Evolutionary conservation across 257 asterid genomes (phyloP), one percentile per base, ranked within the genome.

Genomic region (Pogostemon cablin): DNA sequence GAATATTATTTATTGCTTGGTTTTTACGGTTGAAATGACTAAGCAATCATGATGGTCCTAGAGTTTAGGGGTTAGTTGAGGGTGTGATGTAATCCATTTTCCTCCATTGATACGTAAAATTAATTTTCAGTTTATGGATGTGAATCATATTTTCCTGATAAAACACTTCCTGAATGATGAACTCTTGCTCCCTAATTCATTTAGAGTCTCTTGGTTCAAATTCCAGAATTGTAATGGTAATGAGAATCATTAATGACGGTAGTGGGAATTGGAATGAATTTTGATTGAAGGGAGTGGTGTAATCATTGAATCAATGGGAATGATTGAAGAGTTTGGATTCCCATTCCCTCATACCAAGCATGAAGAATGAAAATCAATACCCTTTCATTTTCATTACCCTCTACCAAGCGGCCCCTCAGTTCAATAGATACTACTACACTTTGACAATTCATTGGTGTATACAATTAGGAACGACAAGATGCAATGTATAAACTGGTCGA

Each of bases 401-500:
- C 32, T 25, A 25, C 32, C 32, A 25, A 25, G 32, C 32, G 32
- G 1, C 32, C 32, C 32, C 32, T 25, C 32, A 62, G 39, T 64
- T 65, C 52, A 5, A 62, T 50, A 25, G 62, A 42, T 65, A 44
- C 49, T 69, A 58, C 61, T 53, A 73, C 60, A 20, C 37, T 72
- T 47, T 60, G 70, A 77, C 68, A 60, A 9, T 41, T 62, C 6
- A 62, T 63, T 73, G 47, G 65, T 74, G 11, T 66, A 34, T 73
- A 59, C 3, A 54, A 17, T 20, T 74, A 95, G 99, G 98, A 91
- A 82, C 81, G 99, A 7, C 99, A 95, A 88, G 99, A 95, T 88
- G 99, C 98, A 37, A 95, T 95, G 99, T 95, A 89, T 76, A 89
- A 95, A 80, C 84, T 95, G 84, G 97, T 95, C 4, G 95, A 91